phyloP scores from a whole-genome alignment of 2,329 filamentous ascomycete species.

The Epichloe typhina region DNA sequence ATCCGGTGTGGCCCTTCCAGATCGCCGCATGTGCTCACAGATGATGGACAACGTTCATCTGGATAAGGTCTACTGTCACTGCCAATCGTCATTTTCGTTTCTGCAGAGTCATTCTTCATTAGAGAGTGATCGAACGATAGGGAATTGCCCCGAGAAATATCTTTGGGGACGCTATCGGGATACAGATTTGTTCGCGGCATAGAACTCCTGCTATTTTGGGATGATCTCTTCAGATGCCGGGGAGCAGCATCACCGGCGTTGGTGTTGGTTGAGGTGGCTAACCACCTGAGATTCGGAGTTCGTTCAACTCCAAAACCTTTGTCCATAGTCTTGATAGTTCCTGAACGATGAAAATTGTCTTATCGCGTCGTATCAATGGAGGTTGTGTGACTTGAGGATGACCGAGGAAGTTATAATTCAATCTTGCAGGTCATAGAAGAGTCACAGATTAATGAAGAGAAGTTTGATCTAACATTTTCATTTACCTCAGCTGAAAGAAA shows the following conservation, averaged over 20 bases:
- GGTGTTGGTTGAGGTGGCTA: not conserved
- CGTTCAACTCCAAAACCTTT: not conserved
- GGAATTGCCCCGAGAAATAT: not conserved
- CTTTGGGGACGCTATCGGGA: not conserved
- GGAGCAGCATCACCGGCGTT: not conserved
- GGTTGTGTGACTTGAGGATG: not conserved
- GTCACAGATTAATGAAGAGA: no score
- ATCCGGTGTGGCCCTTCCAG: slow-evolving; percentile 16
- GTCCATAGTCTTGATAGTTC: not conserved
- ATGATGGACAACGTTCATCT: slow-evolving; percentile 5
- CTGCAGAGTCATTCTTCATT: not conserved
- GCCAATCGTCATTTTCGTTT: not conserved
- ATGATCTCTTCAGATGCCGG: not conserved
- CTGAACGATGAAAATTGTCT: not conserved
- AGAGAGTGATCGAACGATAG: not conserved
- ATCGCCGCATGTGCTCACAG: slow-evolving; percentile 18
- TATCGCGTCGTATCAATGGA: not conserved
- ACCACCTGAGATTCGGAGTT: not conserved
- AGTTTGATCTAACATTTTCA: no score
- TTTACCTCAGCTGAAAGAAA: not conserved
- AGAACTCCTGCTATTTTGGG: not conserved
- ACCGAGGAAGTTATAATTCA: no score
- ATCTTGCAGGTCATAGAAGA: no score
- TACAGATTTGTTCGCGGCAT: not conserved
- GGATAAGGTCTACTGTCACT: not conserved